A percentile compares a stretch with the other conserved stretches of the same genome.
These are phyloP conservation scores for Domatiomyces catenatus DNA, from an alignment of 2,329 filamentous ascomycete species.

Conservation along the genomic window DNA sequence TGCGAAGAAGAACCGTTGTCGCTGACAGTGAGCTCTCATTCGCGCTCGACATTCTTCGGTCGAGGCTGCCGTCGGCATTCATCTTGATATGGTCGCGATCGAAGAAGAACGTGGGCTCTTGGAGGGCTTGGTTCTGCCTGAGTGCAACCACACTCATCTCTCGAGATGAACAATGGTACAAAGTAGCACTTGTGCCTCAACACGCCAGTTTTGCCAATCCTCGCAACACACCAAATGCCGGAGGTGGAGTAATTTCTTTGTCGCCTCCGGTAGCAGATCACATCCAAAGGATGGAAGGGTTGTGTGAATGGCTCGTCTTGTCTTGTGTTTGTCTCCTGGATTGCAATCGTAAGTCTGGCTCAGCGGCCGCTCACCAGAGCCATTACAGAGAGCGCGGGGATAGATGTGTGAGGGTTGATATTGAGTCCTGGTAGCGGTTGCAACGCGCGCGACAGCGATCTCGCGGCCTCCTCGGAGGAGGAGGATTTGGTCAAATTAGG, in stretches of 20 bases:
- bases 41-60: constrained; percentile 16
- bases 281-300: neutral
- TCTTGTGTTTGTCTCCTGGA: neutral
- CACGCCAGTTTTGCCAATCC: neutral
- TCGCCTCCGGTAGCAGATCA: neutral
- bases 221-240: neutral
- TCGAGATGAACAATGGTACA: neutral
- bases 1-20: constrained; percentile 40
- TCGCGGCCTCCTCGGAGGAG: neutral
- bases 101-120: neutral
- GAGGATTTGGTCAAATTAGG: neutral
- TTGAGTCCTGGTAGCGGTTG: neutral
- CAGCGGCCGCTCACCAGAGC: neutral
- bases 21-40: constrained; percentile 11
- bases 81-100: neutral
- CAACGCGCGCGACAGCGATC: neutral
- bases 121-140: neutral
- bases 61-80: neutral
- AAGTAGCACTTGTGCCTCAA: neutral
- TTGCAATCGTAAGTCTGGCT: neutral
- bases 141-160: neutral
- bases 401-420: neutral
- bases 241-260: neutral
- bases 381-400: neutral
- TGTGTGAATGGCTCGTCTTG: neutral